Conservation (phyloP, 805 yeast species). For the Yarrowia divulgata region DNA sequence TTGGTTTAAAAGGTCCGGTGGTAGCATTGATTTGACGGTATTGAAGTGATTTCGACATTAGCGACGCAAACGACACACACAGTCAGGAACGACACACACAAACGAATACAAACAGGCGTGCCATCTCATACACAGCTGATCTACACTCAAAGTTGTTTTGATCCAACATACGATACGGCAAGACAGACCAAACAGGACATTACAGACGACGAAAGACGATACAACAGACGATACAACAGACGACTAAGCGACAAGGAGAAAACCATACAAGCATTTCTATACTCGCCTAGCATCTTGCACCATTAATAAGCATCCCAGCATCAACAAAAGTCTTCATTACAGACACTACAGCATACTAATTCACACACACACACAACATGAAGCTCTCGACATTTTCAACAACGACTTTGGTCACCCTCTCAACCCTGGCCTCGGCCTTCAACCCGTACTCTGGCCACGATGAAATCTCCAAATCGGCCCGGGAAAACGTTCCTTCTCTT, state of each 20-base stretch:
- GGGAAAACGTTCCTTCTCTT: background rate
- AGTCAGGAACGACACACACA: too few relatives aligned
- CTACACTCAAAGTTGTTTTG: background rate
- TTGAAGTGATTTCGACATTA: background rate
- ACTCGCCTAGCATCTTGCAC: too few relatives aligned
- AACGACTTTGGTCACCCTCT: background rate
- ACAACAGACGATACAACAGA: background rate
- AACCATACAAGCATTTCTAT: too few relatives aligned
- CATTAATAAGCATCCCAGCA: background rate
- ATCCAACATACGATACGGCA: background rate
- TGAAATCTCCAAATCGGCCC: background rate
- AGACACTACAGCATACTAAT: background rate
- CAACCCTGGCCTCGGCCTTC: background rate
- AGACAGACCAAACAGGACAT: background rate
- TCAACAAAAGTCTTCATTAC: background rate
- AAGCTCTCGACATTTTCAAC: conserved; percentile 3
- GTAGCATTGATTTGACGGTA: too few relatives aligned
- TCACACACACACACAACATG: background rate
- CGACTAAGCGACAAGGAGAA: background rate
- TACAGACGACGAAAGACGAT: background rate
- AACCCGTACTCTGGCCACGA: background rate
- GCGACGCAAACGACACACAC: background rate
- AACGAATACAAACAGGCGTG: background rate
- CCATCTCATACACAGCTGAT: background rate
- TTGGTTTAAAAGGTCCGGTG: conserved; percentile 2